A percentile compares a stretch with the other conserved stretches of the same genome.
phyloP scores from a whole-genome alignment of 2,329 filamentous ascomycete species.

The Fusarium multiceps region DNA sequence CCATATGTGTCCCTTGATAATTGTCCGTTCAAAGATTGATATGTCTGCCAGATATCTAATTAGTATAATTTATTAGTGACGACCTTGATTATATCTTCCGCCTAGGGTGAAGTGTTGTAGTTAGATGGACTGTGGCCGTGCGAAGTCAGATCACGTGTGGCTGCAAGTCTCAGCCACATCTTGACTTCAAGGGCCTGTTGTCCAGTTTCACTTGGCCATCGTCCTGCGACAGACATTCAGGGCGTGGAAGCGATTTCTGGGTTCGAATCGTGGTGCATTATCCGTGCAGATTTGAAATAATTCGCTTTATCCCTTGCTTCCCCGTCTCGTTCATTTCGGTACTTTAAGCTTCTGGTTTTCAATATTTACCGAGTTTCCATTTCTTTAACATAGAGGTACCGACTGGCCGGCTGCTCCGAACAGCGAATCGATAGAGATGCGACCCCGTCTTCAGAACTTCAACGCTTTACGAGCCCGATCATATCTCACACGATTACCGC shows the following conservation, averaged over 20 bases:
- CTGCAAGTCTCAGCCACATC: constrained; percentile 20
- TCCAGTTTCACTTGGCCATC: constrained; percentile 38
- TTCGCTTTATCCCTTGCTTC: background rate
- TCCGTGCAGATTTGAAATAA: background rate
- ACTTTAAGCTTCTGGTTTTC: background rate
- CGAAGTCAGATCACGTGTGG: constrained; percentile 41
- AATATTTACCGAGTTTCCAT: background rate
- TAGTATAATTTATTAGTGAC: background rate
- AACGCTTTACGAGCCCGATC: constrained; percentile 80
- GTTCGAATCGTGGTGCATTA: constrained; percentile 13
- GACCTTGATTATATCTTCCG: background rate
- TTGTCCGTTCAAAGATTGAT: background rate
- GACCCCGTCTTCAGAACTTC: constrained; percentile 59
- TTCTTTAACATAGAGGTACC: constrained; percentile 8
- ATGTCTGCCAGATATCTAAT: background rate
- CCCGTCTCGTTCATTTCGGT: background rate
- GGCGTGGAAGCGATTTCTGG: constrained; percentile 28
- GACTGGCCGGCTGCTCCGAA: constrained; percentile 42
- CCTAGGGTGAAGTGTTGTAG: background rate
- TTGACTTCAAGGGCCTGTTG: constrained; percentile 25
- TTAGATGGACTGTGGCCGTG: constrained; percentile 14
- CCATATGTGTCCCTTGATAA: background rate
- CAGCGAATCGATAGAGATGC: constrained; percentile 46
- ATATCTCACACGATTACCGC: constrained; percentile 85
- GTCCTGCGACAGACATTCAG: constrained; percentile 24